Evolutionary conservation across 1,139 yeast species (phyloP), one percentile per base, ranked within the genome.

Genomic region (Petasospora rhodanensis): DNA sequence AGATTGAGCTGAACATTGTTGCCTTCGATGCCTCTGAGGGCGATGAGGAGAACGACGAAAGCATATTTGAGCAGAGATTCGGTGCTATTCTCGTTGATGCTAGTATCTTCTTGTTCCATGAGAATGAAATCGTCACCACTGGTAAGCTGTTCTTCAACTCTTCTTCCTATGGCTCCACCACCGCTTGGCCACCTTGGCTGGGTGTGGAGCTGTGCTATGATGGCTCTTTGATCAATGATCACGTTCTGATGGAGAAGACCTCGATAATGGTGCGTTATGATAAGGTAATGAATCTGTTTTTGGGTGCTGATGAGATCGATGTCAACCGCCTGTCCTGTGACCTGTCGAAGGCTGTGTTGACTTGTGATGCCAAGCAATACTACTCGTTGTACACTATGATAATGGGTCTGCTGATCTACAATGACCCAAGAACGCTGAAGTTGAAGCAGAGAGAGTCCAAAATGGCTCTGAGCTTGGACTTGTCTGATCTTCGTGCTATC

Each of bases 151-250:
- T 70, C 25, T 71, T 71, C 52, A 65, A 65, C 41, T 45, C 54
- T 10, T 53, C 56, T 23, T 59, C 62, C 4, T 69, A 66, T 48
- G 74, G 73, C 3, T 61, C 65, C 6, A 49, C 52, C 11, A 47
- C 56, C 9, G 50, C 56, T 13, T 85, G 96, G 96, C 94, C 95
- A 1, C 95, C 95, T 2, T 81, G 91, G 86, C 58, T 86, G 22
- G 84, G 81, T 1, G 47, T 75, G 32, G 97, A 89, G 54, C 68
- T 81, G 40, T 78, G 87, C 44, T 82, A 82, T 49, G 82, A 83
- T 35, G 70, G 85, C 52, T 79, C 68, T 0, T 66, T 79, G 48
- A 58, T 80, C 29, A 60, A 65, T 24, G 62, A 68, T 18, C 73
- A 78, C 35, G 66, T 80, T 39, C 71, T 87, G 18, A 68, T 81